These are phyloP conservation scores for Talaromyces albobiverticillius DNA, from an alignment of 2,329 filamentous ascomycete genomes.

Conservation along the genomic window DNA sequence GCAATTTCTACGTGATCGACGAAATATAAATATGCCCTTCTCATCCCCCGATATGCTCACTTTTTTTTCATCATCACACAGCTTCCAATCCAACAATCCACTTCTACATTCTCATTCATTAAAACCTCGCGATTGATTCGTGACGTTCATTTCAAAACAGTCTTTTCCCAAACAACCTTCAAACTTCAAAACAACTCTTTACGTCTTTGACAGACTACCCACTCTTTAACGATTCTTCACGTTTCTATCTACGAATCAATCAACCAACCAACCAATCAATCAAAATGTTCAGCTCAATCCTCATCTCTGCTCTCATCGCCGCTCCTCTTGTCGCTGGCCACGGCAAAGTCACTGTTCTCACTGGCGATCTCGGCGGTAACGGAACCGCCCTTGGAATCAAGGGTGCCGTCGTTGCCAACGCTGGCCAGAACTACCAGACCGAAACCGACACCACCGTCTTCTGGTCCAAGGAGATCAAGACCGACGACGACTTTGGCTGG, in stretches of 20 bases:
- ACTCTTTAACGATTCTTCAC: not conserved
- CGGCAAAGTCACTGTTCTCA: conserved; percentile 2
- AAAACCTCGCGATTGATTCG: not conserved
- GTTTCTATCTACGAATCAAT: not conserved
- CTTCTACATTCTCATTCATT: not conserved
- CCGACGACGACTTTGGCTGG: conserved; percentile 3
- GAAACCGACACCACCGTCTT: conserved; percentile 1
- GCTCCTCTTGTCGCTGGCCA: conserved; percentile 1
- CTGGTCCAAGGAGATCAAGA: conserved; percentile 3
- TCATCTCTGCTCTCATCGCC: conserved; percentile 2
- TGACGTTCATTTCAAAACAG: not conserved
- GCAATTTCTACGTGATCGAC: not conserved
- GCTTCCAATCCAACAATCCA: not conserved
- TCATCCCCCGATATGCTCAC: not conserved
- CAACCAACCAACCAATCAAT: not conserved
- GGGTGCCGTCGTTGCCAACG: not conserved
- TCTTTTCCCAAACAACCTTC: not conserved
- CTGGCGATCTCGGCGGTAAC: conserved; percentile 1
- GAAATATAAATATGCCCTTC: not conserved
- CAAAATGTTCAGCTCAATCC: not conserved
- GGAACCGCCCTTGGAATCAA: conserved; percentile 5
- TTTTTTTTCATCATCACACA: not conserved
- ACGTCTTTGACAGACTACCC: not conserved
- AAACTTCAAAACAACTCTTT: not conserved
- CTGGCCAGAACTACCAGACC: conserved; percentile 5